These are phyloP conservation scores for Oropetium thomaeum DNA, from an alignment of 176 grass and related monocot genomes.

Conservation along the genomic window DNA sequence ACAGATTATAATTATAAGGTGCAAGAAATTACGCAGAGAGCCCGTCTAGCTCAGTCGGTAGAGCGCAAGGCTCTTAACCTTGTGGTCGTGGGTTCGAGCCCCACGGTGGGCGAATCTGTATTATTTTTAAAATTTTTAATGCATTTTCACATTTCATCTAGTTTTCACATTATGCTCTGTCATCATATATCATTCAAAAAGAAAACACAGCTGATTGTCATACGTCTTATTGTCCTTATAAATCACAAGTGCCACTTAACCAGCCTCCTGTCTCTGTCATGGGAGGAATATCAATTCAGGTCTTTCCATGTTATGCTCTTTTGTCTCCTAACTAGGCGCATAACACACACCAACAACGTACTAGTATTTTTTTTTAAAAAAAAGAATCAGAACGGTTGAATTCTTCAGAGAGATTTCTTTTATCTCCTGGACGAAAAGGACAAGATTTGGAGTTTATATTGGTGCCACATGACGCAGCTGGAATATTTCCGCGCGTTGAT, in stretches of 20 bases:
- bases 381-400: slow-evolving; percentile 22
- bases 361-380: too few relatives aligned
- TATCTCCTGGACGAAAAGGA: not conserved
- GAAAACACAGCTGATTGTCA: too few relatives aligned
- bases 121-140: too few relatives aligned
- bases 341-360: not conserved
- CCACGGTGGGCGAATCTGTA: slow-evolving; percentile 62
- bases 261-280: slow-evolving; percentile 3
- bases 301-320: slow-evolving; percentile 17
- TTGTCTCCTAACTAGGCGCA: slow-evolving; percentile 25
- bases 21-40: too few relatives aligned
- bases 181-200: too few relatives aligned
- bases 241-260: not conserved
- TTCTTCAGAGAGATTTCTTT: not conserved
- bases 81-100: slow-evolving; percentile 65
- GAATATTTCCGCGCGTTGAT: not conserved
- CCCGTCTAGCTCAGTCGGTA: slow-evolving; percentile 48
- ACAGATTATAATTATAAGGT: too few relatives aligned
- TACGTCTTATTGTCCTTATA: too few relatives aligned
- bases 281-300: not conserved
- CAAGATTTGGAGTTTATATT: not conserved
- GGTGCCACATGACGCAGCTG: not conserved
- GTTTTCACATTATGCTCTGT: too few relatives aligned
- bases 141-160: too few relatives aligned
- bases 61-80: slow-evolving; percentile 48